Percentiles rank a stretch among this genome's conserved stretches.
Evolutionary conservation across 2,329 filamentous ascomycete genomes (phyloP).

Genomic region (Trichoderma oligosporum): DNA sequence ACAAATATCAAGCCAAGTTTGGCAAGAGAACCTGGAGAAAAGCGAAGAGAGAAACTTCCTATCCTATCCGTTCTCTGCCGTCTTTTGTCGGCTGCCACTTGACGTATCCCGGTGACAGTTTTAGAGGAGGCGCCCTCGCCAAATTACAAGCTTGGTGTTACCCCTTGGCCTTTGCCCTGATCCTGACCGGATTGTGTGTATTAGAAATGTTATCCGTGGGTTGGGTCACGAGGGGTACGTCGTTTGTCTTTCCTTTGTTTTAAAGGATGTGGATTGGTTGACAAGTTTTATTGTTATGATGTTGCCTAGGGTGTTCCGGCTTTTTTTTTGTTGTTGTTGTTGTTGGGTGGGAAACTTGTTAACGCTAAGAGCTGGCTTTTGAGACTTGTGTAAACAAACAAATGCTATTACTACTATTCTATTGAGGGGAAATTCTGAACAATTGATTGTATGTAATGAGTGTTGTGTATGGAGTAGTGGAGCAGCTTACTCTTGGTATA

Average conservation of each 20-base stretch:
- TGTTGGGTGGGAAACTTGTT: neutral
- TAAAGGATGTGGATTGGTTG: no score
- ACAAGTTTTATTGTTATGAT: no score
- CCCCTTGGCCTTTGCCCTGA: neutral
- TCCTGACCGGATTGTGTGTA: neutral
- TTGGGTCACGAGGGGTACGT: conserved; percentile 4
- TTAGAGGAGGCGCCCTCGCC: neutral
- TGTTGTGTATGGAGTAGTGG: no score
- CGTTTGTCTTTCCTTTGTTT: neutral
- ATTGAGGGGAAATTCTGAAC: conserved; percentile 1
- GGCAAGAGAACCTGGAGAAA: neutral
- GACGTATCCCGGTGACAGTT: neutral
- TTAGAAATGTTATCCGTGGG: neutral
- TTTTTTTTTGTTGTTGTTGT: no score
- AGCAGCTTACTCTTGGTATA: conserved; percentile 1
- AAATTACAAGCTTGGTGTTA: neutral
- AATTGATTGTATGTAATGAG: no score
- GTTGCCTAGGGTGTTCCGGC: no score
- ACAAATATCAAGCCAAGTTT: no score
- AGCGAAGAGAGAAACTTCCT: neutral
- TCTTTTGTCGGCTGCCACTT: neutral
- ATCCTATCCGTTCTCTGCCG: neutral
- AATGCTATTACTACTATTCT: no score
- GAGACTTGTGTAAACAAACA: conserved; percentile 4
- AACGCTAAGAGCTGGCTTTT: neutral